These are phyloP conservation scores for Cladosporium sp. DNA, from an alignment of 2,329 filamentous ascomycete species.

Conservation along the genomic window DNA sequence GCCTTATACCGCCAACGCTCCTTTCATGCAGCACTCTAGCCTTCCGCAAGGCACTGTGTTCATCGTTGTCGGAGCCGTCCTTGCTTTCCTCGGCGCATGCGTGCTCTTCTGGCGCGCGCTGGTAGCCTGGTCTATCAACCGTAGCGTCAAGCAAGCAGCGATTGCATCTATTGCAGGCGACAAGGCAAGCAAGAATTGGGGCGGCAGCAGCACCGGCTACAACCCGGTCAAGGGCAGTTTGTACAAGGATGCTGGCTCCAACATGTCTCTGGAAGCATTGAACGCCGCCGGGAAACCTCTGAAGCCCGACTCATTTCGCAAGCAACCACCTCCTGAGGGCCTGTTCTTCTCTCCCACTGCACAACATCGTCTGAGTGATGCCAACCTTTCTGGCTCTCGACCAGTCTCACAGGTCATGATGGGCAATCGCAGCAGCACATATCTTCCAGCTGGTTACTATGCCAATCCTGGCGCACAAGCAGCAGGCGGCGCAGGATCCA, in stretches of 20 bases:
- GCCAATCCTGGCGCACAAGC: conserved; percentile 62
- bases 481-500: conserved; percentile 43
- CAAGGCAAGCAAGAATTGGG: conserved; percentile 36
- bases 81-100: conserved; percentile 79
- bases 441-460: conserved; percentile 90
- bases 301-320: conserved; percentile 34
- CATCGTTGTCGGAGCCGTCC: conserved; percentile 85
- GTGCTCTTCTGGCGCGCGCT: conserved; percentile 85
- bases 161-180: conserved; percentile 61
- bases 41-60: conserved; percentile 93
- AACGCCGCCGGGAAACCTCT: conserved; percentile 41
- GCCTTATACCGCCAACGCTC: conserved; percentile 79
- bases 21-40: conserved; percentile 85
- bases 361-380: conserved; percentile 46
- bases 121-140: conserved; percentile 86
- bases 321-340: conserved; percentile 60
- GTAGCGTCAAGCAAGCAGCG: conserved; percentile 85
- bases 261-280: conserved; percentile 57
- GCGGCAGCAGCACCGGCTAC: conserved; percentile 29
- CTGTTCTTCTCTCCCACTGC: conserved; percentile 97
- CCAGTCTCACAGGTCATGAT: conserved; percentile 16
- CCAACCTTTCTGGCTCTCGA: conserved; percentile 28
- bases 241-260: conserved; percentile 53
- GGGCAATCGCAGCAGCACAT: conserved; percentile 68
- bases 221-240: conserved; percentile 33